Base-by-base conservation (phyloP, 139 green algal species). In the Protoeuglena noctilucae region DNA sequence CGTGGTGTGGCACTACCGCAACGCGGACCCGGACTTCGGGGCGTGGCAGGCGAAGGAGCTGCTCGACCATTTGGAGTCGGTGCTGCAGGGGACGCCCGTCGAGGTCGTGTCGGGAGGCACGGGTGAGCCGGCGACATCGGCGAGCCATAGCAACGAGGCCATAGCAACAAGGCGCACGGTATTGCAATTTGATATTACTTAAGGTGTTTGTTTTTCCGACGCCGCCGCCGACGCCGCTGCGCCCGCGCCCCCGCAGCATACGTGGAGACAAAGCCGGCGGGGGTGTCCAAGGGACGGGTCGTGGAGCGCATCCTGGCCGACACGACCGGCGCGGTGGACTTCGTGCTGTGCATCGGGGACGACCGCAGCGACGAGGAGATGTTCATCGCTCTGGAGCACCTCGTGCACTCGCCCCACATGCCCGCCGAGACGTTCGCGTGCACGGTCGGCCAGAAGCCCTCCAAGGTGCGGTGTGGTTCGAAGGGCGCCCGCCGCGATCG, bases 361-460 rank as follows among this genome's bases (percentile, higher is more conserved):
- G 91, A 99, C 73, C 61, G 78, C n/a, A 86, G 68, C 21, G 91
- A 99, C 53, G 91, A 99, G 70, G 87, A 96, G 61, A 99, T 99
- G 91, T 99, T 96, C 68, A 78, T 64, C 3, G 65, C 73, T 12
- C 84, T 97, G 7, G 87, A 96, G 61, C 59, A 78, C 54, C 60
- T 85, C 26, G 57, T 52, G 17, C 39, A 51, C 23, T 18, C 22
- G 43, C 19, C 39, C 4, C 23, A 23, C n/a, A 3, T 58, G 16
- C n/a, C 27, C 43, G 48, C 34, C 28, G 58, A 78, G 57, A 83
- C 93, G 56, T 96, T 91, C 75, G 85, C 89, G 0, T 90, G 77
- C 66, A 93, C 85, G 19, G 87, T 97, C 39, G 89, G 89, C 1
- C 90, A 96, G 70, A 95, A 95, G 62, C 90, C 90, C 28, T 81